A percentile compares a stretch with the other conserved stretches of the same genome.
These are phyloP conservation scores for Phlyctochytrium planicorne DNA, from an alignment of 192 early-diverging fungal genomes.

Conservation along the genomic window DNA sequence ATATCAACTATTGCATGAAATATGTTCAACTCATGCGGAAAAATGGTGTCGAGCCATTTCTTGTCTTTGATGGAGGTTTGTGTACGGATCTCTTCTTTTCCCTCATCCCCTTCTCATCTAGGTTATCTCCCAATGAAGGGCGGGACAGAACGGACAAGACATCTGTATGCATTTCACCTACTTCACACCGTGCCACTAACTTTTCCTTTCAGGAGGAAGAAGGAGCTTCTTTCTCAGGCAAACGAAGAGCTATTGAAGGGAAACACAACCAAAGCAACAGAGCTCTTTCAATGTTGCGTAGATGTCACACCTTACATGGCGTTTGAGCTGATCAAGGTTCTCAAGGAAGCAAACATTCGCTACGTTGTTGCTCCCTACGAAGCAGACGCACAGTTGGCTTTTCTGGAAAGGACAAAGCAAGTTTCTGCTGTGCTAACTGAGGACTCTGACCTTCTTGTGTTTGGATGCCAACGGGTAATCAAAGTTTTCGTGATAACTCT, in stretches of 20 bases:
- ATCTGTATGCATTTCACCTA: too few species aligned
- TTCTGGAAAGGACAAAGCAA: constrained; percentile 63
- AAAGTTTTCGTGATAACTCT: background rate
- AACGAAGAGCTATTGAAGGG: constrained; percentile 54
- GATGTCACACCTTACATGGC: constrained; percentile 85
- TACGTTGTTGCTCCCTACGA: constrained; percentile 95
- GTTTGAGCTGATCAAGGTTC: constrained; percentile 68
- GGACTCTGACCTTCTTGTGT: constrained; percentile 93
- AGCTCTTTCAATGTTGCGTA: constrained; percentile 71
- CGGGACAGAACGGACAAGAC: constrained; percentile 72
- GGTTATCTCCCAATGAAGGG: constrained; percentile 76
- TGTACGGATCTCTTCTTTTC: background rate
- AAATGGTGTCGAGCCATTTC: constrained; percentile 69
- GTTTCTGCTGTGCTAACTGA: constrained; percentile 85
- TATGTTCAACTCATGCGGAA: constrained; percentile 72
- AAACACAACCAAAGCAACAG: constrained; percentile 63
- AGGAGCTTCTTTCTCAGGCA: constrained; percentile 57
- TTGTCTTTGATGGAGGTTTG: constrained; percentile 97
- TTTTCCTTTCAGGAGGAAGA: constrained; percentile 44
- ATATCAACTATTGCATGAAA: constrained; percentile 79
- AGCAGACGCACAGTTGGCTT: constrained; percentile 95
- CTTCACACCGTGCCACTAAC: too few species aligned
- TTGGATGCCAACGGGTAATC: constrained; percentile 75
- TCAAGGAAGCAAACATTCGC: constrained; percentile 62
- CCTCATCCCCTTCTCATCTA: constrained; percentile 1